Evolutionary conservation across 2,329 filamentous ascomycete genomes (phyloP), one percentile per base, ranked within the genome.

Genomic region (Proliferodiscus dingleyae): DNA sequence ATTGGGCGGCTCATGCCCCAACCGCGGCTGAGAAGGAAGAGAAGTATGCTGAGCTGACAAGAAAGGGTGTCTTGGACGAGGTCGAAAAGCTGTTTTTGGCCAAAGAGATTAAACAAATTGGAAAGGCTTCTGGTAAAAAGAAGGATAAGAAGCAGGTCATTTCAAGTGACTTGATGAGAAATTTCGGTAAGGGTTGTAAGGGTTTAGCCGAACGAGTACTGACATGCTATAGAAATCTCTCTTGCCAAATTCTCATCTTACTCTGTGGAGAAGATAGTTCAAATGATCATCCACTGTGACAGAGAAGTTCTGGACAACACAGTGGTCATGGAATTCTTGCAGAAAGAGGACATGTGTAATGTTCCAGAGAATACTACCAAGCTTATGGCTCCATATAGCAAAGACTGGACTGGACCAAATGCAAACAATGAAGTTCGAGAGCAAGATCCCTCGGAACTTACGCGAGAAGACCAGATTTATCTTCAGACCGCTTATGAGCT

Each of bases 111-210:
- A 96, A 94, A 71, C 79, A 84, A 54, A 73, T 97, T 60, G 88
- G 89, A 52, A 78, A 80, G 58, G 77, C 79, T 52, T 64, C 69
- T 45, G 66, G 70, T 19, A 79, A 81, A 58, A 88, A 89, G 68
- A 90, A 90, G 70, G 91, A 96, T 64, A 97, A 97, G 80, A 97
- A 96, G 72, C 89, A 96, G 66, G 82, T 98, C 66, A 95, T 98
- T 61, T 89, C 87, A 38, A 84, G 82, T 55, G 91, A 97, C 66
- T 73, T 97, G 61, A 86, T 87, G 61, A 91, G 91, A 69, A 87
- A 81, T 46, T 94, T 89, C 69, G 87, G 80, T 83, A 72, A 68
- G 77, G 66, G 44, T 34, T 28, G 8, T 9, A 21, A 28, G 2
- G 26, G 15, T 26, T 15, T 46, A 28, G 33, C 15, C 7, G 34